phyloP scores from a whole-genome alignment of 805 yeast genomes.

The Candida manassasensis region DNA sequence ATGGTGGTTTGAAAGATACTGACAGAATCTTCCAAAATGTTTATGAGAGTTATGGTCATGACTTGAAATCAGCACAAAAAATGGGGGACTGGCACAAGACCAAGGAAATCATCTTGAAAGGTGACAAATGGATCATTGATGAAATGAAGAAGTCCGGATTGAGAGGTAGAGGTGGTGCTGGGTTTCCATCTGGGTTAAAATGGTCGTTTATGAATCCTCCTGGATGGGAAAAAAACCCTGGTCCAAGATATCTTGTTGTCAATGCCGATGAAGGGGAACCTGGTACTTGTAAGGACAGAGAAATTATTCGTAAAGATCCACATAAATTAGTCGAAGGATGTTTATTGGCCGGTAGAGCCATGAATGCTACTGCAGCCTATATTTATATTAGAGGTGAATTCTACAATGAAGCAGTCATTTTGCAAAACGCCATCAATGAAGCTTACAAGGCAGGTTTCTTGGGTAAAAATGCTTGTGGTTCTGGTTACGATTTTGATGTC shows the following conservation, averaged over 20 bases:
- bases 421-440: constrained; percentile 82
- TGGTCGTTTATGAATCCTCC: constrained; percentile 96
- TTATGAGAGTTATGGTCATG: constrained; percentile 70
- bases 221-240: constrained; percentile 86
- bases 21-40: constrained; percentile 87
- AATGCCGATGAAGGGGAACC: constrained; percentile 96
- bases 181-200: constrained; percentile 85
- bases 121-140: constrained; percentile 86
- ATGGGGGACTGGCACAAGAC: constrained; percentile 94
- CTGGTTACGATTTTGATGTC: constrained; percentile 80
- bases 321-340: constrained; percentile 93
- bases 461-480: constrained; percentile 84
- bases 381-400: constrained; percentile 90
- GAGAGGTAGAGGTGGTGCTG: constrained; percentile 93
- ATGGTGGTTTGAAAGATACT: constrained; percentile 76
- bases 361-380: constrained; percentile 92
- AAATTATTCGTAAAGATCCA: constrained; percentile 86
- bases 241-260: constrained; percentile 86
- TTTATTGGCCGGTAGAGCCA: constrained; percentile 80
- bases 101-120: constrained; percentile 76
- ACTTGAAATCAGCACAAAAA: constrained; percentile 65
- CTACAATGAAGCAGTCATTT: constrained; percentile 68
- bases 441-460: constrained; percentile 76
- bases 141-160: constrained; percentile 81
- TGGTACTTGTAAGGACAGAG: constrained; percentile 90